These are phyloP conservation scores for Aquilaria agallochum DNA, from an alignment of 441 rosid species.

Conservation along the genomic window DNA sequence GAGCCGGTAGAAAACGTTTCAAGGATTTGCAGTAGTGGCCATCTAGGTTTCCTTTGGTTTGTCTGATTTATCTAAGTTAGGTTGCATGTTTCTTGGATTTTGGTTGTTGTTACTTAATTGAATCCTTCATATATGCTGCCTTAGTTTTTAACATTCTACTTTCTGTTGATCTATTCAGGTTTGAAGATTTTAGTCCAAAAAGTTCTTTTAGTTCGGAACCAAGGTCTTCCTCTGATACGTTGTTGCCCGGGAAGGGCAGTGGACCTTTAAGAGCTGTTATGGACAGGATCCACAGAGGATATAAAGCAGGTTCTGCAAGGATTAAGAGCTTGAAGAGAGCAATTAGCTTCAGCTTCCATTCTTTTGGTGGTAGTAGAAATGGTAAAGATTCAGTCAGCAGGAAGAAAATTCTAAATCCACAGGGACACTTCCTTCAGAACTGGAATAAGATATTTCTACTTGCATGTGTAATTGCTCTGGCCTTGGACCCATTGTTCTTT, in stretches of 20 bases:
- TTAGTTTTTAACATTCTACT: no score
- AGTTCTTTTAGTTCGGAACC: conserved; percentile 18
- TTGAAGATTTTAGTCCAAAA: conserved; percentile 38
- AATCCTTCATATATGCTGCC: no score
- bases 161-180: conserved; percentile 29
- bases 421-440: conserved; percentile 39
- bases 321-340: conserved; percentile 42
- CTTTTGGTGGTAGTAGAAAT: conserved; percentile 13
- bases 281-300: conserved; percentile 29
- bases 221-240: conserved; percentile 13
- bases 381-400: conserved; percentile 13
- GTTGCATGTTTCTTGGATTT: no score
- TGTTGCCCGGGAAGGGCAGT: conserved; percentile 18
- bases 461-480: conserved; percentile 42
- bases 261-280: conserved; percentile 28
- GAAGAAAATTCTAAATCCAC: conserved; percentile 46
- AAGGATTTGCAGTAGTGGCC: no score
- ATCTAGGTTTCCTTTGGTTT: no score
- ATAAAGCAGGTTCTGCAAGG: conserved; percentile 43
- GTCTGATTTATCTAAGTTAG: no score
- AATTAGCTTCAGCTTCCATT: conserved; percentile 10
- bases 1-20: no score
- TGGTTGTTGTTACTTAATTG: no score
- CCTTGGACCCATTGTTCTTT: conserved; percentile 61
- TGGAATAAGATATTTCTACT: conserved; percentile 55